A percentile compares a stretch with the other conserved stretches of the same genome.
Evolutionary conservation across 768 basidiomycete genomes (phyloP).

Genomic region (Amanita fuliginea): DNA sequence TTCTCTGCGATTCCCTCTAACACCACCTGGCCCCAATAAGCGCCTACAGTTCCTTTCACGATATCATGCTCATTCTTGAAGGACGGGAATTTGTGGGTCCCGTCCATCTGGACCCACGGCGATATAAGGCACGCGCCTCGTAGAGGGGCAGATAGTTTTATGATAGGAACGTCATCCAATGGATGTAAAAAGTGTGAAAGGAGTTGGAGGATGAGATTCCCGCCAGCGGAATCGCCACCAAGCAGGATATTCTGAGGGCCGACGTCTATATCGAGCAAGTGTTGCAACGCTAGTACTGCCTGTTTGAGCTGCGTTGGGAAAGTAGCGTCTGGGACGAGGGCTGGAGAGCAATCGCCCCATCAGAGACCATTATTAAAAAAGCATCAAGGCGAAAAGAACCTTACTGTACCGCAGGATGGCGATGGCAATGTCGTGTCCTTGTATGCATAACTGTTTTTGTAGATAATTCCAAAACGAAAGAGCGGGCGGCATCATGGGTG

Average conservation of each 20-base stretch:
- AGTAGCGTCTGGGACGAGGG: conserved; percentile 14
- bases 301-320: conserved; percentile 27
- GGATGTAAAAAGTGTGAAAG: conserved; percentile 28
- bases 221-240: conserved; percentile 31
- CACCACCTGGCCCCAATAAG: conserved; percentile 10
- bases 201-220: conserved; percentile 22
- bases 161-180: conserved; percentile 14
- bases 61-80: conserved; percentile 13
- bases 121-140: conserved; percentile 26
- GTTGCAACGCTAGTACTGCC: conserved; percentile 18
- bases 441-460: conserved; percentile 14
- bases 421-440: conserved; percentile 15
- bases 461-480: conserved; percentile 20
- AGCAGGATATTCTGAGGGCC: conserved; percentile 21
- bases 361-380: neutral
- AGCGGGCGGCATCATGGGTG: conserved; percentile 12
- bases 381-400: conserved; percentile 4
- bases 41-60: conserved; percentile 9
- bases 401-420: conserved; percentile 22
- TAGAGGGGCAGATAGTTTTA: conserved; percentile 15
- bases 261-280: conserved; percentile 18
- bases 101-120: conserved; percentile 23
- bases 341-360: neutral
- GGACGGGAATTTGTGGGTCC: conserved; percentile 10
- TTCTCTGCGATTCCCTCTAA: conserved; percentile 15